A percentile compares a stretch with the other conserved stretches of the same genome.
Evolutionary conservation across 331 rosid species (phyloP).

Genomic region (Telfairia occidentalis): DNA sequence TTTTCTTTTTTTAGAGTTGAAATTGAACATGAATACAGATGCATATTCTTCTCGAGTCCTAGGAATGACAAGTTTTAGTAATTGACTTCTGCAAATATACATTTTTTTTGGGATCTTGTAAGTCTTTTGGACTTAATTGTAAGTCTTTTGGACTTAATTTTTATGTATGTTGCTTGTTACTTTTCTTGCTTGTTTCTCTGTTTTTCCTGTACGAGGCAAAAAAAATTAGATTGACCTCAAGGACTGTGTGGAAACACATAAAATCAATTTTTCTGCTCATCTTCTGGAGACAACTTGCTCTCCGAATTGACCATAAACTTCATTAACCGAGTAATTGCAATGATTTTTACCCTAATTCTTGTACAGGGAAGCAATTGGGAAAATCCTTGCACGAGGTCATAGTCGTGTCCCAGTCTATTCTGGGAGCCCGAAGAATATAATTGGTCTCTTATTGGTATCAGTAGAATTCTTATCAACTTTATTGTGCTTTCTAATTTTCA

Average conservation of each 20-base stretch:
- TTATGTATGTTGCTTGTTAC: background rate
- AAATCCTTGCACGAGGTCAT: constrained; percentile 42
- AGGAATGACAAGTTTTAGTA: background rate
- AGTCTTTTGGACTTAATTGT: background rate
- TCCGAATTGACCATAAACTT: background rate
- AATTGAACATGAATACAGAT: background rate
- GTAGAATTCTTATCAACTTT: background rate
- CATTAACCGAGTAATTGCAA: background rate
- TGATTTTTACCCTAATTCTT: background rate
- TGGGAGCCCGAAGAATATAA: constrained; percentile 36
- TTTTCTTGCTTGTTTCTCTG: background rate
- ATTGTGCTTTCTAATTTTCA: background rate
- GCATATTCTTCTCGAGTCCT: background rate
- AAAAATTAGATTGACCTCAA: background rate
- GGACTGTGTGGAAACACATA: background rate
- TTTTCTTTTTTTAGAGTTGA: background rate
- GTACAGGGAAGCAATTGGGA: constrained; percentile 42
- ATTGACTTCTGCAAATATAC: background rate
- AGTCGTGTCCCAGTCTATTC: constrained; percentile 35
- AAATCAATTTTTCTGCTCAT: background rate
- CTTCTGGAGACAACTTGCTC: background rate
- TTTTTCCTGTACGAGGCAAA: background rate
- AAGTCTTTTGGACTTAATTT: background rate
- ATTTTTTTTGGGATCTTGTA: background rate
- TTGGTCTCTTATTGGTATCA: constrained; percentile 35